Evolutionary conservation across 352 stramenopile species (phyloP), one percentile per base, ranked within the genome.

Genomic region (Phytopythium vexans): DNA sequence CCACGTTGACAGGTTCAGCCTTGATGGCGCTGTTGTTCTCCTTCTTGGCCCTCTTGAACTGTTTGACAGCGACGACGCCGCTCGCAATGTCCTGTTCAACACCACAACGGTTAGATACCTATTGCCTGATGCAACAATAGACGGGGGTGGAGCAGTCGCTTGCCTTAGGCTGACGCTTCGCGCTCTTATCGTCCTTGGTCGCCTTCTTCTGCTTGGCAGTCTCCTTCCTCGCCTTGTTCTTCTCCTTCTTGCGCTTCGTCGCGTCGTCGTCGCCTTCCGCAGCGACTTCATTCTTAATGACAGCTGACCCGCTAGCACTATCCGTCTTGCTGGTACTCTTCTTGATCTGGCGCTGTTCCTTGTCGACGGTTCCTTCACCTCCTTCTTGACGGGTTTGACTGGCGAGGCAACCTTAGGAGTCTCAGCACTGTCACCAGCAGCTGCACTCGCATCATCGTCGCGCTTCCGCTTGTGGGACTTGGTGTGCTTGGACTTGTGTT

Each of bases 21-120:
- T 63, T 71, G 27, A 39, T 47, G 15, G 65, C 49, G 5, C 40
- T 39, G 3, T 35, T 60, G 46, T 78, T 84, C 44, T 27, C 36
- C 53, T 78, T 74, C 50, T 77, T 86, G 7, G 63, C 10, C 52
- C 88, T 92, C 54, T 88, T 93, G 49, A 91, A 80, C 48, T 91
- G 72, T 62, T 91, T 90, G 12, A 90, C 69, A 32, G 78, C 75
- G 42, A 93, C 55, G 14, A 91, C 83, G 14, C 83, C 83, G 49
- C 83, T 93, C 3, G 76, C 80, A 31, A 81, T 68, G 39, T 87
- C 77, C 77, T 84, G 42, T 31, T 27, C 21, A 27, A 21, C 27
- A 41, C 27, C 40, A 49, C 49, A 35, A 14, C 44, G 0, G 4
- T 9, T 10, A 8, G 32, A n/a, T 49, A 21, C 12, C 14, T 6